Evolutionary conservation across 306 rosid species (phyloP).

Genomic region (Ceratonia siliqua): DNA sequence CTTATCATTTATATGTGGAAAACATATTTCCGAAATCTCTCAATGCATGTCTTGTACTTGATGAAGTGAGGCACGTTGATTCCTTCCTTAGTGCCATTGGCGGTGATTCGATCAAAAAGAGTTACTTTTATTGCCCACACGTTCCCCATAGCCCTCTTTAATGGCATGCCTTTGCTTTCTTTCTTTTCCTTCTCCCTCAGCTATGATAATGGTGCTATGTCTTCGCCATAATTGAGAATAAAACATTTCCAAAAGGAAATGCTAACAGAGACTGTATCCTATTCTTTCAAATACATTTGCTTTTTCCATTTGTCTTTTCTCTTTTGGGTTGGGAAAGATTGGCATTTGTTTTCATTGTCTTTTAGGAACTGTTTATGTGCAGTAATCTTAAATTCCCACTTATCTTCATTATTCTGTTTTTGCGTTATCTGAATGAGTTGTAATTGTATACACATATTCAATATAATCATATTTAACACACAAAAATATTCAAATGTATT

Average conservation of each 20-base stretch:
- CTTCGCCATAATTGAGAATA: conserved; percentile 19
- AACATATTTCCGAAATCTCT: conserved; percentile 44
- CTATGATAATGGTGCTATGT: background rate
- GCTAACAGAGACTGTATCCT: background rate
- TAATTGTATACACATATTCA: too few relatives aligned
- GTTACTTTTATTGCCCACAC: conserved; percentile 31
- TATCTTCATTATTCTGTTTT: background rate
- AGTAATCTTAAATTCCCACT: conserved; percentile 1
- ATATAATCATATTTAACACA: too few relatives aligned
- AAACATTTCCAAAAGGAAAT: conserved; percentile 5
- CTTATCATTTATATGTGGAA: conserved; percentile 19
- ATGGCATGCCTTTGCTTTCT: conserved; percentile 41
- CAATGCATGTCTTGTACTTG: conserved; percentile 39
- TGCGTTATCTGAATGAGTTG: background rate
- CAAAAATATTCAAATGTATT: too few relatives aligned
- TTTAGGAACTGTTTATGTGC: background rate
- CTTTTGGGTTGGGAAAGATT: background rate
- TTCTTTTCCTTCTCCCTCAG: background rate
- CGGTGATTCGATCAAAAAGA: conserved; percentile 1
- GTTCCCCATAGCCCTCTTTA: conserved; percentile 32
- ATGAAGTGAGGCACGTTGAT: conserved; percentile 4
- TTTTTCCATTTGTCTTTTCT: background rate
- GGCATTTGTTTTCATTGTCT: background rate
- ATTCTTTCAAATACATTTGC: background rate
- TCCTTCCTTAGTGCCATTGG: conserved; percentile 18